phyloP scores from a whole-genome alignment of 1,284 basidiomycete genomes.

The Ganoderma sinense region DNA sequence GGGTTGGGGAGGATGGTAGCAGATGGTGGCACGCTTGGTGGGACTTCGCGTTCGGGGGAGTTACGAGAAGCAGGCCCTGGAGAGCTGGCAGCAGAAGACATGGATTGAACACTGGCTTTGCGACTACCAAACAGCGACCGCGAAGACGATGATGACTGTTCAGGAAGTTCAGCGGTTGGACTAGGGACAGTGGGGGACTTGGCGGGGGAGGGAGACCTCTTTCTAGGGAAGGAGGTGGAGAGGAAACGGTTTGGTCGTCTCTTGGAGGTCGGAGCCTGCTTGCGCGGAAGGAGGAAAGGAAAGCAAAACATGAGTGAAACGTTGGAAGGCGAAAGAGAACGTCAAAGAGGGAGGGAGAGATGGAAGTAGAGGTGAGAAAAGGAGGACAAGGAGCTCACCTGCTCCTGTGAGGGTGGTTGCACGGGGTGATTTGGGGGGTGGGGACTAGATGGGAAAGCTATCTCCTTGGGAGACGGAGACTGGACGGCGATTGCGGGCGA shows the following conservation, averaged over 20 bases:
- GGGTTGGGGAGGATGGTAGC: conserved; percentile 20
- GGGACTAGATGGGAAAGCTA: conserved; percentile 20
- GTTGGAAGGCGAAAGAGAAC: conserved; percentile 10
- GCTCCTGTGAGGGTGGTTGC: conserved; percentile 31
- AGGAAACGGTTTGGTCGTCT: conserved; percentile 40
- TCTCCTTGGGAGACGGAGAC: conserved; percentile 21
- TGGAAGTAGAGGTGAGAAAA: conserved; percentile 6
- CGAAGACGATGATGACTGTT: conserved; percentile 24
- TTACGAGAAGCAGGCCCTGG: conserved; percentile 31
- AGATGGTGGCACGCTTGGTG: conserved; percentile 20
- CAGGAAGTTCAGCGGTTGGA: conserved; percentile 22
- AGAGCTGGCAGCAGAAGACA: conserved; percentile 32
- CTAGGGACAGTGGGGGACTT: conserved; percentile 23
- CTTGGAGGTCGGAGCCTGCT: conserved; percentile 34
- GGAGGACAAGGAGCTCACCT: conserved; percentile 31
- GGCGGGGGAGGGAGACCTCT: conserved; percentile 38
- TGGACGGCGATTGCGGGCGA: conserved; percentile 30
- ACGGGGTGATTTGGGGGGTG: conserved; percentile 12
- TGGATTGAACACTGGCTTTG: conserved; percentile 32
- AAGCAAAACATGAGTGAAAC: conserved; percentile 7
- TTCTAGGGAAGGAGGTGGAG: conserved; percentile 35
- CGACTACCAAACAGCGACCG: conserved; percentile 35
- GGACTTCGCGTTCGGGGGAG: conserved; percentile 32
- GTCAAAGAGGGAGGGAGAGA: conserved; percentile 15
- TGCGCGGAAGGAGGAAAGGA: conserved; percentile 8